Evolutionary conservation across 1,139 yeast genomes (phyloP), one percentile per base, ranked within the genome.

Genomic region (Geotrichum candidum): DNA sequence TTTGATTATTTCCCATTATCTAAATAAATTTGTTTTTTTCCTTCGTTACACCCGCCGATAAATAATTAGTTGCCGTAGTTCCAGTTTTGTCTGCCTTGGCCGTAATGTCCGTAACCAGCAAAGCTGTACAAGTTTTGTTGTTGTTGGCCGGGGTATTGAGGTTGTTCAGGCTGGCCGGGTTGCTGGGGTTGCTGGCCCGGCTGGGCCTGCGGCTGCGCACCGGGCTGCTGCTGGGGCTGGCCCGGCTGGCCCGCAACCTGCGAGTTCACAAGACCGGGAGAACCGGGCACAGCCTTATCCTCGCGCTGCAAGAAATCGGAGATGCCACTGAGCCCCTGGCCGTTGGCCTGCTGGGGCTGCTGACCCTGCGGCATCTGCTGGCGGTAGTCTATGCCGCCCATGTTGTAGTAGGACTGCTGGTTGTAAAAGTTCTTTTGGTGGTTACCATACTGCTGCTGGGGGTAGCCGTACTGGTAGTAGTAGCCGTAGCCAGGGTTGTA

Each of bases 301-400:
- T 70, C 73, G 18, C 73, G 67, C 64, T 72, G 75, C 67, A 73
- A 63, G 63, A 72, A 73, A 60, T 72, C 76, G 18, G 73, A 68
- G 59, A 72, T 72, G 25, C 74, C 74, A 48, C 69, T 68, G 61
- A 72, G 61, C 15, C 59, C 59, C 38, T 53, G 65, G 31, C 63
- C 62, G 57, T 63, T 64, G 35, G 60, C 60, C 46, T 56, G 65
- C 61, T 66, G 68, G 41, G 58, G 67, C 22, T 57, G 61, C 54
- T 61, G 66, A 23, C 56, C 59, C 51, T 60, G 66, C 61, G 68
- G 72, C 38, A 58, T 62, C 58, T 65, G 67, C 50, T 62, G 67
- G 57, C 59, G 63, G 61, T 60, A 56, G 60, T 50, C 63, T 57
- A 46, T 60, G 61, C 31, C 57, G 62, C 55, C 60, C 62, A 50